A percentile compares a stretch with the other conserved stretches of the same genome.
These are phyloP conservation scores for Phylloporus scabripes DNA, from an alignment of 768 basidiomycete species.

Conservation along the genomic window DNA sequence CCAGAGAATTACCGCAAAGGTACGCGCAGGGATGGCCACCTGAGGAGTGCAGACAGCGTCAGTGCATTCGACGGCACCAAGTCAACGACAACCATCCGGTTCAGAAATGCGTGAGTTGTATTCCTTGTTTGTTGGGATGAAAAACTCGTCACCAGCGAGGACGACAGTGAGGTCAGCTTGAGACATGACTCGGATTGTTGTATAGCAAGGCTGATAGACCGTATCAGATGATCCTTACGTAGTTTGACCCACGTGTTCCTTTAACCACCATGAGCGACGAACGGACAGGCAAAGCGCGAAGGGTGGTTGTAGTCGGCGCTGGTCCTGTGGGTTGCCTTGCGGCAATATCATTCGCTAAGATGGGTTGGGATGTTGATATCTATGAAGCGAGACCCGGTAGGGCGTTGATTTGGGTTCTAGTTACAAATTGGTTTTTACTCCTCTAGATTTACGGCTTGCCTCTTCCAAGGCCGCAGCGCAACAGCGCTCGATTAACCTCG, in stretches of 20 bases:
- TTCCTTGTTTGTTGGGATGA: conserved; percentile 49
- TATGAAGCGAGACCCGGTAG: conserved; percentile 78
- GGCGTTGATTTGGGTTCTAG: conserved; percentile 12
- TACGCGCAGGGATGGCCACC: conserved; percentile 63
- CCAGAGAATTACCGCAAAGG: conserved; percentile 94
- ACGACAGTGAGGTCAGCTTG: conserved; percentile 19
- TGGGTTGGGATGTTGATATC: conserved; percentile 79
- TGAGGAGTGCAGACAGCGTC: conserved; percentile 24
- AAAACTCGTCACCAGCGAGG: conserved; percentile 49
- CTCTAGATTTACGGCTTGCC: conserved; percentile 66
- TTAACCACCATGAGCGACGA: conserved; percentile 11
- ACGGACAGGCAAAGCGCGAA: conserved; percentile 24
- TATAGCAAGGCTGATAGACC: not conserved
- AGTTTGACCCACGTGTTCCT: not conserved
- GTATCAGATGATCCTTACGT: not conserved
- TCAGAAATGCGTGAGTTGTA: conserved; percentile 39
- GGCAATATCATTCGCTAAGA: conserved; percentile 78
- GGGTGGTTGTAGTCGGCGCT: conserved; percentile 73
- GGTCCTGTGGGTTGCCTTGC: conserved; percentile 94
- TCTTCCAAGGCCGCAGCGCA: conserved; percentile 59
- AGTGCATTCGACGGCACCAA: conserved; percentile 10
- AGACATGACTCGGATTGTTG: conserved; percentile 7
- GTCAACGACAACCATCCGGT: conserved; percentile 33
- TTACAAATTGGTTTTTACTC: conserved; percentile 12
- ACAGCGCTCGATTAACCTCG: conserved; percentile 93